Evolutionary conservation across 2,329 filamentous ascomycete genomes (phyloP).

Genomic region (Pseudocercospora crystallina): DNA sequence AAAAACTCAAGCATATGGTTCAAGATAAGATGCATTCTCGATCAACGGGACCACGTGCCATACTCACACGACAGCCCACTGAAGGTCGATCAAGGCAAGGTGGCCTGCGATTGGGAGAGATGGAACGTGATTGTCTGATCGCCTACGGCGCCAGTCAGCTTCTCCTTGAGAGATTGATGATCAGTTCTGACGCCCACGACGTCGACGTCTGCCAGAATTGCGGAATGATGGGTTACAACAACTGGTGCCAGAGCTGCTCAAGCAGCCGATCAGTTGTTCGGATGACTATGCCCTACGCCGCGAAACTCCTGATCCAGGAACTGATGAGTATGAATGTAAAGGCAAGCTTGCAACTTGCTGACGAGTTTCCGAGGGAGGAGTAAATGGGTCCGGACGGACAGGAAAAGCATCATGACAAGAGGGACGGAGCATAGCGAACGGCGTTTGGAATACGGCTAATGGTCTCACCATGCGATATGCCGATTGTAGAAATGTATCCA

Average conservation of each 20-base stretch:
- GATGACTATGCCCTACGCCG: conserved; percentile 97
- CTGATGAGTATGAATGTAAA: conserved; percentile 99
- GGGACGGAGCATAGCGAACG: conserved; percentile 14
- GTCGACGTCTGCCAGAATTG: conserved; percentile 94
- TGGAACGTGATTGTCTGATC: conserved; percentile 98
- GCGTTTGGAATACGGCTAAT: neutral
- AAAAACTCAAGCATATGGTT: conserved; percentile 99
- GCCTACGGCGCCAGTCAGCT: conserved; percentile 94
- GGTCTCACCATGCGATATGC: no score
- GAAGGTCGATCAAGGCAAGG: conserved; percentile 92
- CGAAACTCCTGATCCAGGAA: conserved; percentile 94
- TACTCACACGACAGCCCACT: conserved; percentile 91
- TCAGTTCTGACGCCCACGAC: conserved; percentile 83
- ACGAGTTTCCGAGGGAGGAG: conserved; percentile 72
- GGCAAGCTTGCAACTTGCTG: conserved; percentile 82
- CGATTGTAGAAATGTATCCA: no score
- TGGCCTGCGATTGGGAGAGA: conserved; percentile 90
- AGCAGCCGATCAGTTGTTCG: conserved; percentile 79
- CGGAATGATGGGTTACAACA: conserved; percentile 91
- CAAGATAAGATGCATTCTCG: conserved; percentile 99
- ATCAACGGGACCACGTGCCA: conserved; percentile 82
- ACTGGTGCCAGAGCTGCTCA: conserved; percentile 92
- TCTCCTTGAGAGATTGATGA: conserved; percentile 89
- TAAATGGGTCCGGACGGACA: conserved; percentile 1
- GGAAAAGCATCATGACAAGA: neutral